Evolutionary conservation across 441 rosid genomes (phyloP).

Genomic region (Populus hybrid): DNA sequence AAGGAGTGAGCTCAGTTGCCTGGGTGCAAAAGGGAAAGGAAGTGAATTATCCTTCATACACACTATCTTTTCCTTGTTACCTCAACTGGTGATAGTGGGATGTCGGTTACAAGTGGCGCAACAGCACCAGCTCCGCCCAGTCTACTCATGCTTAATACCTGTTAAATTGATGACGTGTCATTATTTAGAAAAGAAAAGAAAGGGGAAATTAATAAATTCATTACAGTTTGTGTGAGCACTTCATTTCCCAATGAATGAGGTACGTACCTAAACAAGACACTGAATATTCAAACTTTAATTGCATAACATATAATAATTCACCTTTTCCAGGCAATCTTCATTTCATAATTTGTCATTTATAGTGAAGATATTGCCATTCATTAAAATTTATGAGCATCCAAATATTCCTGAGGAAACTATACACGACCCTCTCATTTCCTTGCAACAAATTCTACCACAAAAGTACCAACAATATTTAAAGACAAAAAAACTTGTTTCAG

Average conservation of each 20-base stretch:
- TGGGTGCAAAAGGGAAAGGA: conserved; percentile 1
- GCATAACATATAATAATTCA: background rate
- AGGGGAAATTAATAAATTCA: background rate
- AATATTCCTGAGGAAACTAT: background rate
- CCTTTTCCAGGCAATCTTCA: background rate
- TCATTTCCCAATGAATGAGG: conserved; percentile 7
- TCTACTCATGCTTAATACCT: conserved; percentile 98
- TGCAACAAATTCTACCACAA: too few relatives aligned
- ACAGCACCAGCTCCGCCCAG: conserved; percentile 98
- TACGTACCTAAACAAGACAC: background rate
- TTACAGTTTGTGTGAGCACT: background rate
- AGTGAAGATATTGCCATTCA: background rate
- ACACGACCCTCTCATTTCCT: conserved; percentile 1
- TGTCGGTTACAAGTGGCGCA: conserved; percentile 94
- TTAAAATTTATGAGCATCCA: background rate
- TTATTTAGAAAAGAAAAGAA: background rate
- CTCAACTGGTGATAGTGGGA: conserved; percentile 88
- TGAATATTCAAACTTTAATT: conserved; percentile 4
- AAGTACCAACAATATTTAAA: too few relatives aligned
- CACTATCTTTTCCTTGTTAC: conserved; percentile 31
- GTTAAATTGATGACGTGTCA: conserved; percentile 29
- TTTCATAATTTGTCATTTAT: background rate
- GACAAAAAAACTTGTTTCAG: background rate
- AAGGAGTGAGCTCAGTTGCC: conserved; percentile 1
- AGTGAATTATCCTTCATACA: background rate